Base-by-base conservation (phyloP, 2,329 filamentous ascomycete species). In the Immersiporthe knoxdaviesiana region DNA sequence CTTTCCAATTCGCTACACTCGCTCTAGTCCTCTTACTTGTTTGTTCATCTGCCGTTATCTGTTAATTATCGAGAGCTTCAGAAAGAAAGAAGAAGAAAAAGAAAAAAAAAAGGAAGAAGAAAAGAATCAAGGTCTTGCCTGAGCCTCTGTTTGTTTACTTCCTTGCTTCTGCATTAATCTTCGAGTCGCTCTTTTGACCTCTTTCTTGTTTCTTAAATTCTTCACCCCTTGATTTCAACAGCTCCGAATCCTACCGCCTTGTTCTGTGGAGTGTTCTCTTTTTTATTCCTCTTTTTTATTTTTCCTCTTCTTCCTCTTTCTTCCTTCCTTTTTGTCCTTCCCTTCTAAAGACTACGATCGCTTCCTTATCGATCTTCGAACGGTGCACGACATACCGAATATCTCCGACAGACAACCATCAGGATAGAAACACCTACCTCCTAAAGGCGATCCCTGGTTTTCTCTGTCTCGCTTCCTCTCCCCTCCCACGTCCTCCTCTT, bases 361-460 rank as follows among this genome's bases (percentile, higher is more conserved):
- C 50, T 50, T 16, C 56, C 41, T 44, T 44, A 30, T 32, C 64
- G n/a, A 39, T 30, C 58, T 24, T n/a, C 16, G 52, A 59, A 59
- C 63, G 52, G 10, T 56, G 44, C 52, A 65, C 52, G 50, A 59
- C 63, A 63, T n/a, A 64, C 44, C n/a, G 10, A 32, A 24, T 8
- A 44, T 59, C 37, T 59, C 54, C 50, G 32, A 44, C 32, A 30
- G n/a, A 12, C 21, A 54, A 54, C 47, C 21, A 35, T 59, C 10
- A 16, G 63, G 54, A 70, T 32, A 41, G 44, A 58, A 64, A 32
- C 65, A 62, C 52, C 18, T 44, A 54, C 11, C n/a, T n/a, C 58
- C 32, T 27, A 12, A 30, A 35, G 27, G 14, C 21, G 18, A 35
- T 35, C 4, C 39, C 27, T 63, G 32, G 30, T 18, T 37, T 41